Percentiles rank a stretch among this genome's conserved stretches.
Conservation (phyloP, 2,329 filamentous ascomycete genomes). For the Aspergillus versicolor region DNA sequence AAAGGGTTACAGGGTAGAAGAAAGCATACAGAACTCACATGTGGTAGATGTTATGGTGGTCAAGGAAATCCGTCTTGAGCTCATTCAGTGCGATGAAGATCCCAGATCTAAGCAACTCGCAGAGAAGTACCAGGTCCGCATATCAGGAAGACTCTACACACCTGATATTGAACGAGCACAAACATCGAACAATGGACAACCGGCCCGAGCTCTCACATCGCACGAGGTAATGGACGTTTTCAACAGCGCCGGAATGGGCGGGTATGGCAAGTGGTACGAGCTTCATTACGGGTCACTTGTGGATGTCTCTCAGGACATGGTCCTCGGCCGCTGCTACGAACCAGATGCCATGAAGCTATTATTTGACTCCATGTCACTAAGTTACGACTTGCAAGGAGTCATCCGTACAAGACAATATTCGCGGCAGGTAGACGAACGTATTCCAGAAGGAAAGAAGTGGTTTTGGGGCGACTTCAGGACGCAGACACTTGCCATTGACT, state of each 20-base stretch:
- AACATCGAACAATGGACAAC: constrained; percentile 17
- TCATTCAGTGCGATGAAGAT: constrained; percentile 50
- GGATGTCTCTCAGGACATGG: constrained; percentile 50
- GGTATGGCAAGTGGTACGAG: constrained; percentile 55
- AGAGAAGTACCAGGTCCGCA: constrained; percentile 47
- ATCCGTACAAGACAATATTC: constrained; percentile 50
- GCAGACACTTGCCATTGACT: constrained; percentile 56
- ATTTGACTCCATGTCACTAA: constrained; percentile 41
- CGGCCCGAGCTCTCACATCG: constrained; percentile 25
- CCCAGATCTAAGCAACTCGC: constrained; percentile 47
- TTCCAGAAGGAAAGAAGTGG: constrained; percentile 49
- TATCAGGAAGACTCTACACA: constrained; percentile 53
- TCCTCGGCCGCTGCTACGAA: constrained; percentile 58
- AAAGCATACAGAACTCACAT: constrained; percentile 11
- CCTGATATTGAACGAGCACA: constrained; percentile 27
- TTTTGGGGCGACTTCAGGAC: constrained; percentile 58
- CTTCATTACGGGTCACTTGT: constrained; percentile 44
- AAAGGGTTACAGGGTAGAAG: constrained; percentile 20
- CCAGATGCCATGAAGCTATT: constrained; percentile 48
- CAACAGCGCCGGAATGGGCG: constrained; percentile 41
- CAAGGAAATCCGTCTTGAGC: constrained; percentile 52
- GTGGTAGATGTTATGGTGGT: constrained; percentile 56
- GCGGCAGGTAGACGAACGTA: constrained; percentile 48
- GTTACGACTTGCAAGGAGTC: constrained; percentile 49
- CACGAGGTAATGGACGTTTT: constrained; percentile 37